Conservation (phyloP, 139 green algal genomes). For the Desmodesmus armatus region DNA sequence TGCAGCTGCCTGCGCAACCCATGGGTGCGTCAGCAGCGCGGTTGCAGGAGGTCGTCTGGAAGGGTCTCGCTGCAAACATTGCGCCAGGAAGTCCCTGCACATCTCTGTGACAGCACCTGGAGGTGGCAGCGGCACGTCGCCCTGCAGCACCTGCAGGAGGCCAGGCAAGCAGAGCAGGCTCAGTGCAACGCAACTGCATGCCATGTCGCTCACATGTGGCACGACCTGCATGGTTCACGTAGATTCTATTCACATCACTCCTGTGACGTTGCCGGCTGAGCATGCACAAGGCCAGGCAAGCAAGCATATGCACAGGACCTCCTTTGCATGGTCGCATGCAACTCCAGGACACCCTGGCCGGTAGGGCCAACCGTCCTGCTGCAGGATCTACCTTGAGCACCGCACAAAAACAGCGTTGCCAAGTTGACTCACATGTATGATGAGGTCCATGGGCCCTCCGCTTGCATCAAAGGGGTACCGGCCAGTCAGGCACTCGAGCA, state of each 20-base stretch:
- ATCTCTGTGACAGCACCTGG: conserved; percentile 65
- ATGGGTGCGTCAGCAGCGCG: conserved; percentile 84
- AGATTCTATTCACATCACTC: background rate
- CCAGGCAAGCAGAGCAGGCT: background rate
- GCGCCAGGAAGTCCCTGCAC: conserved; percentile 85
- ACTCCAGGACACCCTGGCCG: too few species aligned
- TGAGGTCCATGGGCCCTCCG: conserved; percentile 81
- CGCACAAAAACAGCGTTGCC: too few species aligned
- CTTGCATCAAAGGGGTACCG: conserved; percentile 90
- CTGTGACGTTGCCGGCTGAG: background rate
- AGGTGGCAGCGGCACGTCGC: conserved; percentile 59
- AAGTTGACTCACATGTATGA: conserved; percentile 73
- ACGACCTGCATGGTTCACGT: conserved; percentile 91
- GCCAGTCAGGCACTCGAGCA: conserved; percentile 92
- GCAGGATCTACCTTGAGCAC: too few species aligned
- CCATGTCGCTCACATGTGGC: conserved; percentile 64
- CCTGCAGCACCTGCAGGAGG: conserved; percentile 61
- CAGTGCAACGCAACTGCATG: background rate
- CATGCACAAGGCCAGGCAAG: background rate
- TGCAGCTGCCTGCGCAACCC: conserved; percentile 46
- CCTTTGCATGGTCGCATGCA: too few species aligned
- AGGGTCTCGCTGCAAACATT: conserved; percentile 82
- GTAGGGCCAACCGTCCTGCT: too few species aligned
- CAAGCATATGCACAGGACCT: too few species aligned
- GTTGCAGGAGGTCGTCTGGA: conserved; percentile 69